Evolutionary conservation across 1,139 yeast genomes (phyloP).

Genomic region (Blastobotrys persicus): DNA sequence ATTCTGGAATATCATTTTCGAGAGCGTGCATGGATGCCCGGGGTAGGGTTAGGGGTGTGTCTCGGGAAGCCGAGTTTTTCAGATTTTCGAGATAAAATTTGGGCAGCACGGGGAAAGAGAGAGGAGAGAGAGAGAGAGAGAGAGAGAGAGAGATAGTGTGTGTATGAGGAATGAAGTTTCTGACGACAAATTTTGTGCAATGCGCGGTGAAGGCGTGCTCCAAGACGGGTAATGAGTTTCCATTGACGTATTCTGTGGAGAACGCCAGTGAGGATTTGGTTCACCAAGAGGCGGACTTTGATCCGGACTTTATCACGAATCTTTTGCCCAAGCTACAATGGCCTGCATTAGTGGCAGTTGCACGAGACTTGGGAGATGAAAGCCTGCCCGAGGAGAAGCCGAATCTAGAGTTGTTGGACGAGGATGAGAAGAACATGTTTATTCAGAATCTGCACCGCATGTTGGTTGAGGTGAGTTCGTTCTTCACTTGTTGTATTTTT

Average conservation of each 20-base stretch:
- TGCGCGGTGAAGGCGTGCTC: constrained; percentile 88
- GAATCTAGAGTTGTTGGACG: constrained; percentile 46
- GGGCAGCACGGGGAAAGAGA: no score
- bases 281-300: constrained; percentile 77
- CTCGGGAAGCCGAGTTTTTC: background rate
- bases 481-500: background rate
- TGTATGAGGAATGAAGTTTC: constrained; percentile 87
- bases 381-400: constrained; percentile 66
- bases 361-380: constrained; percentile 69
- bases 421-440: constrained; percentile 55
- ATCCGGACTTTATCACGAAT: constrained; percentile 73
- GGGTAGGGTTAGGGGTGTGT: background rate
- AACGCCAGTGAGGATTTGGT: constrained; percentile 60
- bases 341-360: constrained; percentile 76
- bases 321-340: constrained; percentile 85
- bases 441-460: constrained; percentile 74
- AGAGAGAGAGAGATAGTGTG: constrained; percentile 7
- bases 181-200: constrained; percentile 92
- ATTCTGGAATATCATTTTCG: no score
- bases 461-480: constrained; percentile 54
- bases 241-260: constrained; percentile 54
- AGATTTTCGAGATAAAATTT: constrained; percentile 3
- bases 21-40: no score
- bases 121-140: no score
- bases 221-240: constrained; percentile 71